Evolutionary conservation across 257 asterid genomes (phyloP).

Genomic region (Perilla frutescens): DNA sequence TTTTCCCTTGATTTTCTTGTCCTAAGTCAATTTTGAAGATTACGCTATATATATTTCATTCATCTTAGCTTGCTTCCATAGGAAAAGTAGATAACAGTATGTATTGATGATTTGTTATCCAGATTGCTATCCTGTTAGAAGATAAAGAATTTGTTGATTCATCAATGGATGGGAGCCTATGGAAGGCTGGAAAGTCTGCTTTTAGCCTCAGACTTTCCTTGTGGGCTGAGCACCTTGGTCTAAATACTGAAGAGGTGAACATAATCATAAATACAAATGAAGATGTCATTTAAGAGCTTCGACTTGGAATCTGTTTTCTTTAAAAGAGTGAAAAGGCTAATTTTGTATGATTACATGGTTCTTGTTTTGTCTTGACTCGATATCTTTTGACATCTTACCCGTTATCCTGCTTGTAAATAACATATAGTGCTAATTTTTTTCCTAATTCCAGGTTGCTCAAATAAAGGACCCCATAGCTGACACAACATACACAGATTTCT

Average conservation of each 20-base stretch:
- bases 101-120: conserved; percentile 33
- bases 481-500: conserved; percentile 64
- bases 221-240: conserved; percentile 97
- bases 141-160: conserved; percentile 85
- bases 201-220: conserved; percentile 72
- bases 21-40: not conserved
- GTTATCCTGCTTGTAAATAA: conserved; percentile 7
- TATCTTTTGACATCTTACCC: conserved; percentile 18
- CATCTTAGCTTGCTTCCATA: conserved; percentile 2
- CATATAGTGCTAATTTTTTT: conserved; percentile 17
- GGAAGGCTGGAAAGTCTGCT: conserved; percentile 93
- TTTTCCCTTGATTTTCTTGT: not conserved
- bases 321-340: not conserved
- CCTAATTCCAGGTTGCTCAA: conserved; percentile 56
- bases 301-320: conserved; percentile 3
- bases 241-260: conserved; percentile 66
- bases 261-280: conserved; percentile 1
- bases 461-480: conserved; percentile 80
- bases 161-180: conserved; percentile 70
- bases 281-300: conserved; percentile 21
- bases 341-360: not conserved
- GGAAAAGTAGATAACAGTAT: not conserved
- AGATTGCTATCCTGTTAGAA: conserved; percentile 83
- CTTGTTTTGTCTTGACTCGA: conserved; percentile 1
- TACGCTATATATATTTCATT: not conserved